Base-by-base conservation (phyloP, 176 grass and related monocot species). In the Tuctoria greenei region DNA sequence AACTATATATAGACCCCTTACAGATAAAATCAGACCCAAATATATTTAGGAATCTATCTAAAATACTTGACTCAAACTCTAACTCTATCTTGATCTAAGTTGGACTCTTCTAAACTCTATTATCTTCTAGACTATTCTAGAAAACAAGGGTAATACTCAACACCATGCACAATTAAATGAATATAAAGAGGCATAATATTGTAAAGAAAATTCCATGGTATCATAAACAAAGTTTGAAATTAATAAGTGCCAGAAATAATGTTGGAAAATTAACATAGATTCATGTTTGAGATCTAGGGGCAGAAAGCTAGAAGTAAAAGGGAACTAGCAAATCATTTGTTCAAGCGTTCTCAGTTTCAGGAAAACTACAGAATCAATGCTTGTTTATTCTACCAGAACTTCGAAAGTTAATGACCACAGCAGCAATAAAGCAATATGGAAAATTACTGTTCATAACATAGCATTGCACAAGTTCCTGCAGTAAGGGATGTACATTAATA, bases 281-380 rank as follows among this genome's bases (percentile, higher is more conserved):
- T 60, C 60, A 24, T 45, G 71, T 67, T 25, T 79, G 47, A 56
- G 61, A 16, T 50, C 26, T 78, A 66, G 10, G 51, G 28, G 64
- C 26, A 57, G 11, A 67, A 71, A 61, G 12, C 51, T 15, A 60
- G 74, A 67, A 44, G 8, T 41, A 26, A 61, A 11, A 42, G 18
- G 16, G 26, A 76, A 64, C 75, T 64, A 71, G 35, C 23, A 4
- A 4, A 52, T 21, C n/a, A 52, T 54, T 18, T 52, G 54, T 69
- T 80, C 35, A 69, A 61, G n/a, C 62, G 36, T 63, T 18, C 21
- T 81, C 64, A 64, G 26, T 45, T 68, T 35, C 21, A 74, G 21
- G 73, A 69, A 42, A 67, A 42, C 3, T 68, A 61, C 4, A 10
- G 3, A 8, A 74, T 34, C 72, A 16, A 73, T 57, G 20, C 16